Evolutionary conservation across 108 stramenopile species (phyloP), one percentile per base, ranked within the genome.

Genomic region (Cyclostephanos invisitatus): DNA sequence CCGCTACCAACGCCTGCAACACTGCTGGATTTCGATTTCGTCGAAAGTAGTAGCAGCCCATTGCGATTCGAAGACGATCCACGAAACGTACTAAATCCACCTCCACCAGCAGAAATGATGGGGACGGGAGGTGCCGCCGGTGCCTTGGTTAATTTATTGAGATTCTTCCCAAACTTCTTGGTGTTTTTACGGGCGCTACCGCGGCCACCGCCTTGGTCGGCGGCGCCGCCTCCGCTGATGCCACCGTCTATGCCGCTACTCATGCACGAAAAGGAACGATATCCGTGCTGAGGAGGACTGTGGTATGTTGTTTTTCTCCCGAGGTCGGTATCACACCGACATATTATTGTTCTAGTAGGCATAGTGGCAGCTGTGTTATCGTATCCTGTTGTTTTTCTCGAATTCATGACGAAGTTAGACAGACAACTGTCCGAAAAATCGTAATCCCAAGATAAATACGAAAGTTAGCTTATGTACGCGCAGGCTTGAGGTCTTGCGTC

Each of bases 121-220:
- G 86, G 57, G 15, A 79, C 70, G 10, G 87, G 85, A 46, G 82
- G 82, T 50, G 85, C 75, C 21, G 88, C 83, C 15, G 89, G 87
- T 47, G 80, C 63, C 60, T 88, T 85, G 10, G 85, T 85, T 40
- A 93, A 80, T 57, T 93, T 90, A 75, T 91, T 89, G 44, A 93
- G 85, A 87, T 93, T 93, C 67, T 90, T 87, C 50, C 92, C 92
- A 70, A 88, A 93, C 69, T 93, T 90, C 71, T 93, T 92, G 9
- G 54, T 54, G 6, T 64, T 65, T 25, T 74, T 74, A 47, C 73
- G 64, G 65, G 62, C 22, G 64, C 44, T 47, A 56, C 64, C 36
- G 12, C 56, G 56, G 38, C 42, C 58, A 57, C 32, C 32, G 18
- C 58, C 55, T 55, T 14, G 55, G 56, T 32, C 56, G 29, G 56